phyloP scores from a whole-genome alignment of 805 yeast genomes.

The Candida maris region DNA sequence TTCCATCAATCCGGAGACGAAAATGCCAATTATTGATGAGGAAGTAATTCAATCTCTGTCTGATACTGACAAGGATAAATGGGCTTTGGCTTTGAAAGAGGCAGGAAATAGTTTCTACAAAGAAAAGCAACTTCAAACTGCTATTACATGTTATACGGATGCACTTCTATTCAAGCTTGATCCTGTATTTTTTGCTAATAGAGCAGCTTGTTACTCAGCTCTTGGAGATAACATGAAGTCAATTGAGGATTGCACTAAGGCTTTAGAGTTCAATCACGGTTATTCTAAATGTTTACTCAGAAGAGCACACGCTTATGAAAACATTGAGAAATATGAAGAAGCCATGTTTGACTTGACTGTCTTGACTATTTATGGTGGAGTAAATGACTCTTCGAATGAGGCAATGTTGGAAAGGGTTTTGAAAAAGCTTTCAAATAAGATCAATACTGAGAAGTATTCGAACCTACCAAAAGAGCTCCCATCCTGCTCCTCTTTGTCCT shows the following conservation, averaged over 20 bases:
- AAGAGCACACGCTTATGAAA: constrained; percentile 90
- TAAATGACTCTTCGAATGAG: constrained; percentile 69
- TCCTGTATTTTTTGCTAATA: constrained; percentile 88
- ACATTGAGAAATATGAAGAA: constrained; percentile 69
- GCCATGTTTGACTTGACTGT: constrained; percentile 92
- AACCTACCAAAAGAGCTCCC: constrained; percentile 59
- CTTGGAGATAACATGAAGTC: constrained; percentile 78
- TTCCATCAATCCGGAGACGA: constrained; percentile 48
- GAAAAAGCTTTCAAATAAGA: constrained; percentile 70
- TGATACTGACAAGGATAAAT: constrained; percentile 50
- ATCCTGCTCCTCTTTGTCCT: constrained; percentile 75
- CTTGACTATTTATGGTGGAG: constrained; percentile 79
- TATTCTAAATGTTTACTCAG: constrained; percentile 89
- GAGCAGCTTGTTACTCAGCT: constrained; percentile 94
- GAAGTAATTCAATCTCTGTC: constrained; percentile 44
- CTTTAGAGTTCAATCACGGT: constrained; percentile 81
- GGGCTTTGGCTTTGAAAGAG: constrained; percentile 78
- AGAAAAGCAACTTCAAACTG: constrained; percentile 63
- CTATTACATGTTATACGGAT: constrained; percentile 71
- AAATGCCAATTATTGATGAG: constrained; percentile 55
- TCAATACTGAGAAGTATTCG: constrained; percentile 59
- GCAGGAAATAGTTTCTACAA: constrained; percentile 84
- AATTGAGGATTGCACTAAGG: constrained; percentile 81
- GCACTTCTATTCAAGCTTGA: constrained; percentile 77
- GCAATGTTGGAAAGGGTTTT: constrained; percentile 82